Base-by-base conservation (phyloP, 176 grass and related monocot genomes). In the Avena eriantha region DNA sequence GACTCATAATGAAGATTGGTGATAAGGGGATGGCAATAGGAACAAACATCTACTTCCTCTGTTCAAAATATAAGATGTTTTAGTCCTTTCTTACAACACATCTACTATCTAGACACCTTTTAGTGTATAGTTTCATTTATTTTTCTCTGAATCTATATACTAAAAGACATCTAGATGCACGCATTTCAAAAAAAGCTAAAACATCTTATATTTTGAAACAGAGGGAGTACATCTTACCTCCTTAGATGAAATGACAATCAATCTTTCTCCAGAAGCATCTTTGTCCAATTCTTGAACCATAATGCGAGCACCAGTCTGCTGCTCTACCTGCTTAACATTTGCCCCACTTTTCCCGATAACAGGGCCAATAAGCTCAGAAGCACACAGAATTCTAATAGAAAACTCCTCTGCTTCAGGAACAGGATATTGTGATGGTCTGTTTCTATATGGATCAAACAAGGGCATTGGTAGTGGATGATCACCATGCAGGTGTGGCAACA, bases 341-440 rank as follows among this genome's bases (percentile, higher is more conserved):
- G 77, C 84, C 82, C 97, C 97, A 45, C 47, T 88, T 91, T 93
- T 99, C 51, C 97, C 97, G 73, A 96, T 99, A 87, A 99, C 82
- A 79, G 88, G 85, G 56, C 97, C 97, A 90, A 99, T 99, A 53
- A 86, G 85, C 77, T 88, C 94, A 88, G 82, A 86, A 74, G 94
- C 85, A 72, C 94, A 99, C 35, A 99, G 70, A 85, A 99, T 82
- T 88, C 87, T 92, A 35, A 99, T 56, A 82, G 87, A 84, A 73
- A 96, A 99, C 78, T 96, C 96, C 82, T 98, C 97, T 69, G 63
- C 66, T 68, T 89, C 87, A 87, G 80, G 61, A 78, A 83, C 58
- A 53, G 86, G 87, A 87, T 93, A 90, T 79, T 31, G 79, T 59
- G 88, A 87, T 78, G 87, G 72, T 79, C 87, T 77, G 39, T 88